These are phyloP conservation scores for Aspergillus conjunctus DNA, from an alignment of 495 filamentous ascomycete genomes.

Conservation along the genomic window DNA sequence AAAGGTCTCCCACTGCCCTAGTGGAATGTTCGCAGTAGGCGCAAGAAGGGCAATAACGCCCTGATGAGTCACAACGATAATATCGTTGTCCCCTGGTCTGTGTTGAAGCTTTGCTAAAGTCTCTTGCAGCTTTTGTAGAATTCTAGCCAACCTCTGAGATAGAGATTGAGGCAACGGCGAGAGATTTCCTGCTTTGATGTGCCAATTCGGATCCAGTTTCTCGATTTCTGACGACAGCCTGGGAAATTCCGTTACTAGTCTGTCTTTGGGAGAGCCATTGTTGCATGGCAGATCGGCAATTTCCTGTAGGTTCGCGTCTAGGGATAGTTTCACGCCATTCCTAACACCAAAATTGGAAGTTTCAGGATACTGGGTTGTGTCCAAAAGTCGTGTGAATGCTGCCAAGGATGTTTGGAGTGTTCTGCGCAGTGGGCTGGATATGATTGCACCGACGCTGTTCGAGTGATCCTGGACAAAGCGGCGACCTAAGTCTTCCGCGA, in stretches of 20 bases:
- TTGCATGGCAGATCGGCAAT: not conserved
- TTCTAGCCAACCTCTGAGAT: not conserved
- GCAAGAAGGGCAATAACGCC: not conserved
- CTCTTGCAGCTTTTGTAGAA: not conserved
- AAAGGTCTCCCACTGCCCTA: not conserved
- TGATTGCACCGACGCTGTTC: not conserved
- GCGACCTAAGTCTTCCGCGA: not conserved
- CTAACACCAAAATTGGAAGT: no score
- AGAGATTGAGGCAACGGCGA: not conserved
- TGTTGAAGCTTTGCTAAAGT: not conserved
- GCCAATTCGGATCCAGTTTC: not conserved
- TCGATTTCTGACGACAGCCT: not conserved
- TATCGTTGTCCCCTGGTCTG: not conserved
- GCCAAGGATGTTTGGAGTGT: not conserved
- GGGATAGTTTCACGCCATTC: not conserved
- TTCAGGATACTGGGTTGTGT: not conserved
- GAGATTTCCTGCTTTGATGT: not conserved
- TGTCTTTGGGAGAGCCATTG: not conserved
- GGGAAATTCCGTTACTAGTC: not conserved
- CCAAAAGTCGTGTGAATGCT: not conserved
- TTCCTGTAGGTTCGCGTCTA: not conserved
- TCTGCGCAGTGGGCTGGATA: not conserved
- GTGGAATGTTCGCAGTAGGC: not conserved
- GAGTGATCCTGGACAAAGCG: not conserved
- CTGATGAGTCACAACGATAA: not conserved